These are phyloP conservation scores for Passiflora organensis DNA, from an alignment of 345 rosid genomes.

Conservation along the genomic window DNA sequence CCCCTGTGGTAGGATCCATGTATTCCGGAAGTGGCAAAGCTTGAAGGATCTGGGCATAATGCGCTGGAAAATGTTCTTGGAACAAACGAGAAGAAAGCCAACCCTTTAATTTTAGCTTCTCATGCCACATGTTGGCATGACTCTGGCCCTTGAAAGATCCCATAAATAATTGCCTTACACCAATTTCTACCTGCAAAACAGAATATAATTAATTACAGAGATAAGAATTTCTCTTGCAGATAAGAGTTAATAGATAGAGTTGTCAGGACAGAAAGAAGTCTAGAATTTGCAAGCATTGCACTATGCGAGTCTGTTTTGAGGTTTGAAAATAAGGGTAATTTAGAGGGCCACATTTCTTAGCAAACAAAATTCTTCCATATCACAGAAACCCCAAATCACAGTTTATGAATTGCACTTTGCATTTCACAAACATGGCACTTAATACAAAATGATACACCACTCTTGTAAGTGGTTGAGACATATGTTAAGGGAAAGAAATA, in stretches of 20 bases:
- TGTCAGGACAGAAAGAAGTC: neutral
- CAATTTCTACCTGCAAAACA: slow-evolving; percentile 75
- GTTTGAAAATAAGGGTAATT: neutral
- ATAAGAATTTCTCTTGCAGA: neutral
- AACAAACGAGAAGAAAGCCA: slow-evolving; percentile 83
- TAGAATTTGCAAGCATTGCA: neutral
- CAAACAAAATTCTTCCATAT: no score
- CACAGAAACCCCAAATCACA: no score
- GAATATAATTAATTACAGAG: slow-evolving; percentile 4
- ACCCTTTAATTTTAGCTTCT: slow-evolving; percentile 75
- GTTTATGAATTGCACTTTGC: no score
- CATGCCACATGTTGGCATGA: slow-evolving; percentile 56
- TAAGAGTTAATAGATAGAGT: no score
- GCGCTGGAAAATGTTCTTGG: slow-evolving; percentile 75
- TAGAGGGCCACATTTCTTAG: no score
- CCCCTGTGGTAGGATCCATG: slow-evolving; percentile 68
- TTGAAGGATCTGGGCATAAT: slow-evolving; percentile 58
- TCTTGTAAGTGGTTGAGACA: no score
- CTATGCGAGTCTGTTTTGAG: neutral
- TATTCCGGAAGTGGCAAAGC: slow-evolving; percentile 74
- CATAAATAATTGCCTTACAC: slow-evolving; percentile 57
- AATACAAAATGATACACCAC: no score
- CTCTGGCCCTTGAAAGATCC: slow-evolving; percentile 67
- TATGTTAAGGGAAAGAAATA: no score
- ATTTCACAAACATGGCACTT: no score